phyloP scores from a whole-genome alignment of 208 protist species.

The Acanthamoeba culbertsoni region DNA sequence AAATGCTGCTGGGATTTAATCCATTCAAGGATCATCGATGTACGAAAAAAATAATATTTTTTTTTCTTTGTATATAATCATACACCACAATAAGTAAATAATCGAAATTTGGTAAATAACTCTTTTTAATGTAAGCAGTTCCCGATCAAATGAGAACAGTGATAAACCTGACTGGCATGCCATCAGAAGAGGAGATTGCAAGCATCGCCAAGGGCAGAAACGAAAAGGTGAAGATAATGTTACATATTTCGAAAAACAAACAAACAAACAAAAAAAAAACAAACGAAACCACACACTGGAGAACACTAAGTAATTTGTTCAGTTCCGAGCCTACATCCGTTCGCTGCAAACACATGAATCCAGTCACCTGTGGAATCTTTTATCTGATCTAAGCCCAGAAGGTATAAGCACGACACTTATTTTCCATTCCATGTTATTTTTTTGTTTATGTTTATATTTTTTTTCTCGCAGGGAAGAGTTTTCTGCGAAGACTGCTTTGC shows the following conservation, averaged over 20 bases:
- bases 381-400: background rate
- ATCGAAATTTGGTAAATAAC: background rate
- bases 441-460: too few relatives aligned
- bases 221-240: background rate
- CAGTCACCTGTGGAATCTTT: background rate
- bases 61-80: background rate
- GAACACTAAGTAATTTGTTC: background rate
- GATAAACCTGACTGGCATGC: constrained; percentile 73
- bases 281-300: background rate
- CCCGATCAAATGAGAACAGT: constrained; percentile 73
- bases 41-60: constrained; percentile 47
- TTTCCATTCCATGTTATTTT: too few relatives aligned
- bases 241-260: background rate
- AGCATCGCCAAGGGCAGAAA: constrained; percentile 70
- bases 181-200: constrained; percentile 86
- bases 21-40: constrained; percentile 92
- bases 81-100: background rate
- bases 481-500: constrained; percentile 89
- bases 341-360: background rate
- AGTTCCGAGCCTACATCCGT: background rate
- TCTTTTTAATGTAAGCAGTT: background rate
- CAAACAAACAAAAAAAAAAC: background rate
- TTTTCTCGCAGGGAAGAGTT: constrained; percentile 86
- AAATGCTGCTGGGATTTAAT: constrained; percentile 92
- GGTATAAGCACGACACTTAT: background rate